Conservation (phyloP, 352 stramenopile species). For the Phytophthora boehmeriae region DNA sequence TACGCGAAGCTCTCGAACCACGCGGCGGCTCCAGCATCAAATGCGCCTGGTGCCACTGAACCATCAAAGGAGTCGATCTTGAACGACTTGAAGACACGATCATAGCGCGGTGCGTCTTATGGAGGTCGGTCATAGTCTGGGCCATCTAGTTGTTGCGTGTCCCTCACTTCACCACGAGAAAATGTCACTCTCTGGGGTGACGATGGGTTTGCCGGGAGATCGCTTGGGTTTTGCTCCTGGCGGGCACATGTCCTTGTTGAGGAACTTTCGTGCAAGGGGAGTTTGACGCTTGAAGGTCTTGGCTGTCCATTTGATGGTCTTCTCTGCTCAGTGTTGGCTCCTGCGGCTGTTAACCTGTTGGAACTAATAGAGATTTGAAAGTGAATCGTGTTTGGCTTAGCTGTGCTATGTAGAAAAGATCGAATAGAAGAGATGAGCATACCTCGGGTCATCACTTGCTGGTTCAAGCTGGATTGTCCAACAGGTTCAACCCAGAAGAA, state of each 20-base stretch:
- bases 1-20: not conserved
- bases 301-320: not conserved
- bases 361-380: not conserved
- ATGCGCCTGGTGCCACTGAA: not conserved
- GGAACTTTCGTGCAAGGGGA: too few relatives aligned
- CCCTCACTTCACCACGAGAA: too few relatives aligned
- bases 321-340: not conserved
- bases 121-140: not conserved
- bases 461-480: not conserved
- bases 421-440: not conserved
- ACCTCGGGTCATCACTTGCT: too few relatives aligned
- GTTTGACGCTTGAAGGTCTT: not conserved
- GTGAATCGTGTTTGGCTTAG: not conserved
- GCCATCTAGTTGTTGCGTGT: not conserved
- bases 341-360: conserved; percentile 11
- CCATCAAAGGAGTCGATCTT: not conserved
- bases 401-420: not conserved
- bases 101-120: not conserved
- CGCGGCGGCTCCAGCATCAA: not conserved
- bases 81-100: not conserved
- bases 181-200: too few relatives aligned
- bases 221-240: too few relatives aligned
- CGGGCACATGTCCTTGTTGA: too few relatives aligned
- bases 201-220: too few relatives aligned
- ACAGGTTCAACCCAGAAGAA: too few relatives aligned